Evolutionary conservation across 208 protist genomes (phyloP).

Genomic region (Acanthamoeba triangularis): DNA sequence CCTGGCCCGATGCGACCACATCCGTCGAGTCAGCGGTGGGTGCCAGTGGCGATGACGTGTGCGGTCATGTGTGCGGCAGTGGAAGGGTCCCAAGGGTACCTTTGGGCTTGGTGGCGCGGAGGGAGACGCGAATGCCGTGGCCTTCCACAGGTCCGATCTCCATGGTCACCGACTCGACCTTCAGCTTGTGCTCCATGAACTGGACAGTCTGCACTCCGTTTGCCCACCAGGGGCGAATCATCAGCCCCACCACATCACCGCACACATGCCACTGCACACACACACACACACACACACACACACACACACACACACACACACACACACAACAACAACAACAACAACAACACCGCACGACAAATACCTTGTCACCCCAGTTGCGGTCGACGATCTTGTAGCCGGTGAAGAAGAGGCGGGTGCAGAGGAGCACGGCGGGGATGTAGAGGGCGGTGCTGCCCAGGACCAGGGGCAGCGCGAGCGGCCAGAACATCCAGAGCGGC

Average conservation of each 20-base stretch:
- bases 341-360: not conserved
- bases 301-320: too few relatives aligned
- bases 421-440: slow-evolving; percentile 48
- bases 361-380: slow-evolving; percentile 58
- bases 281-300: not conserved
- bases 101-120: slow-evolving; percentile 9
- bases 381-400: slow-evolving; percentile 69
- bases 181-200: not conserved
- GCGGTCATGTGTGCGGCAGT: too few relatives aligned
- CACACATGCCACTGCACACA: too few relatives aligned
- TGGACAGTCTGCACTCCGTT: not conserved
- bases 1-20: not conserved
- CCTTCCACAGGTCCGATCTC: slow-evolving; percentile 28
- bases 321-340: not conserved
- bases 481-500: slow-evolving; percentile 71
- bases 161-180: slow-evolving; percentile 46
- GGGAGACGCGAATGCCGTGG: slow-evolving; percentile 19
- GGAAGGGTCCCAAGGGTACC: too few relatives aligned
- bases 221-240: too few relatives aligned
- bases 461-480: not conserved
- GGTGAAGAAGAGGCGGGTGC: slow-evolving; percentile 20
- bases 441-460: slow-evolving; percentile 45
- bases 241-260: not conserved
- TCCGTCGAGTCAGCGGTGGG: too few relatives aligned
- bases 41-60: too few relatives aligned